Conservation (phyloP, 768 basidiomycete species). For the Collybiopsis confluens region DNA sequence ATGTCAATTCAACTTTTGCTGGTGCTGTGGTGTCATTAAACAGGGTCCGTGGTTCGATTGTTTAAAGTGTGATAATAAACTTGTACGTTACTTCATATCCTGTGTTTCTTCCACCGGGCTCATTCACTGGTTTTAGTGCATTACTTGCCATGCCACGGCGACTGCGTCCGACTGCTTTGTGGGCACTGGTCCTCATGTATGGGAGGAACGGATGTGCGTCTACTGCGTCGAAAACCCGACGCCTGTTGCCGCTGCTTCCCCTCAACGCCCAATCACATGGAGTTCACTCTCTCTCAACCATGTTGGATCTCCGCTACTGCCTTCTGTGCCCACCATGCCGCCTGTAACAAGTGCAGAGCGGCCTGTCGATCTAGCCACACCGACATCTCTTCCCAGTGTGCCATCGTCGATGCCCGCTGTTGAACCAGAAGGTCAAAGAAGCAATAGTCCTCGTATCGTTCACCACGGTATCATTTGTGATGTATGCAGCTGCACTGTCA, state of each 20-base stretch:
- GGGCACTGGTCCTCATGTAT: conserved; percentile 23
- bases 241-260: conserved; percentile 13
- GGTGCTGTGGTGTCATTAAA: conserved; percentile 27
- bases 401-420: background rate
- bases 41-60: conserved; percentile 32
- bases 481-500: conserved; percentile 48
- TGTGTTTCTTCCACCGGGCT: conserved; percentile 14
- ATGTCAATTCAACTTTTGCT: conserved; percentile 26
- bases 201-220: conserved; percentile 21
- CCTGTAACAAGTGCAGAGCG: background rate
- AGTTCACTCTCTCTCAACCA: conserved; percentile 4
- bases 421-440: background rate
- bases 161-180: conserved; percentile 18
- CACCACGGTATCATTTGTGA: conserved; percentile 68
- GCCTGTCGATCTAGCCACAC: background rate
- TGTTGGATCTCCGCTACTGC: background rate
- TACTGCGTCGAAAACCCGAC: conserved; percentile 10
- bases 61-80: conserved; percentile 29
- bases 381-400: background rate
- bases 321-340: conserved; percentile 4
- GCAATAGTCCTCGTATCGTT: conserved; percentile 28
- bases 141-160: conserved; percentile 21
- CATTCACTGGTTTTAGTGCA: conserved; percentile 25
- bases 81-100: too few relatives aligned
- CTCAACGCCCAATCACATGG: background rate